Evolutionary conservation across 495 filamentous ascomycete species (phyloP), one percentile per base, ranked within the genome.

Genomic region (Daldinia bambusicola): DNA sequence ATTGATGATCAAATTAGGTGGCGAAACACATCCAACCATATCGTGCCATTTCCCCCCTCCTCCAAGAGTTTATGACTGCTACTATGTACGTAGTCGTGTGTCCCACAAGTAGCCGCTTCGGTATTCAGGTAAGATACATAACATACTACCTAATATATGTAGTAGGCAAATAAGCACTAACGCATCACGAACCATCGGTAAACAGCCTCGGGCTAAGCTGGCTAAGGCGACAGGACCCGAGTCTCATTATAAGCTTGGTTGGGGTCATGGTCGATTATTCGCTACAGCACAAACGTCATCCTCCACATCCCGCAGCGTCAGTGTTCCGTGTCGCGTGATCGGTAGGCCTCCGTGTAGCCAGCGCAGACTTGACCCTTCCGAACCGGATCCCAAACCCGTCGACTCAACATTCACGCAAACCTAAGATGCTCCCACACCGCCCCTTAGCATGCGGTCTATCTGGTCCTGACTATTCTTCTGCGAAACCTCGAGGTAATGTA

Each of bases 401-500:
- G 10, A 12, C 43, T 48, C 34, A 10, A 36, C 34, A 6, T 36
- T 10, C 6, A 5, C 34, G 2, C 7, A 36, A 36, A 36, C 7
- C 60, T 67, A 77, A 14, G 75, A 74, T 7, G 68, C 58, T 30
- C 61, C 32, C 32, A 45, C 66, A 16, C 75, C 75, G 41, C 67
- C 74, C 57, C 77, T 79, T 16, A 85, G 76, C 80, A 99, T 93
- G 79, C 91, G 90, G 79, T 98, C 92, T 68, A 98, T 87, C 75
- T 97, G 92, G 73, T 93, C 89, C 70, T 89, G 86, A 77, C 93
- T 95, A 74, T 98, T 99, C 85, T 96, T 92, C 76, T 92, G 89
- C 55, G 95, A 98, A 63, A 91, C 95, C 83, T 99, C 96, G 8
- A 97, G 87, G 78, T 97, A 98, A 63, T 95, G 89, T 64, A 97